A percentile compares a stretch with the other conserved stretches of the same genome.
These are phyloP conservation scores for Stagonosporopsis vannaccii DNA, from an alignment of 2,329 filamentous ascomycete species.

Conservation along the genomic window DNA sequence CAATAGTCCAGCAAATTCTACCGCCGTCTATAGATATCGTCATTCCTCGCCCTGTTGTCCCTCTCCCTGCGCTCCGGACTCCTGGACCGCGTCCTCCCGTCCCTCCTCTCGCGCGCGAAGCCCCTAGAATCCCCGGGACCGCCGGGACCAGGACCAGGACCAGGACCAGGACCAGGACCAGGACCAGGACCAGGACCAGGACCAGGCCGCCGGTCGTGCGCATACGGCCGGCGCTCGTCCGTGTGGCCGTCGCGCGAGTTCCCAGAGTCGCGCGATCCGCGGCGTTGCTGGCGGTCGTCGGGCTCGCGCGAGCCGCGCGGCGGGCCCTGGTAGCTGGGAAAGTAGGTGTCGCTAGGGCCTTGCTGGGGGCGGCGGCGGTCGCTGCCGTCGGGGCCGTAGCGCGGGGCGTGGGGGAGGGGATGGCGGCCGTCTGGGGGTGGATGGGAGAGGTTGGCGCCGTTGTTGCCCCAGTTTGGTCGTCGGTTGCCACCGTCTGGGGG, in stretches of 20 bases:
- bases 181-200: background rate
- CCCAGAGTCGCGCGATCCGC: constrained; percentile 44
- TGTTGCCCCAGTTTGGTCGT: constrained; percentile 44
- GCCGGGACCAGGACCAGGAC: background rate
- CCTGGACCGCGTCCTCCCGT: constrained; percentile 43
- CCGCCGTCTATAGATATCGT: constrained; percentile 40
- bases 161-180: background rate
- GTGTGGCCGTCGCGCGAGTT: constrained; percentile 44
- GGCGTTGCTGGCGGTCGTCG: constrained; percentile 42
- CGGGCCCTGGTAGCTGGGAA: constrained; percentile 51
- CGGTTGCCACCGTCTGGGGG: constrained; percentile 46
- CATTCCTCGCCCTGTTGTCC: constrained; percentile 24
- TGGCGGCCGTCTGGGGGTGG: constrained; percentile 48
- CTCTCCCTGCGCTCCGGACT: constrained; percentile 45
- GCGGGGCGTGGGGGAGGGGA: constrained; percentile 44
- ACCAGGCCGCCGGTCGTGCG: constrained; percentile 20
- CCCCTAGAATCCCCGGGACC: background rate
- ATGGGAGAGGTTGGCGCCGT: constrained; percentile 35
- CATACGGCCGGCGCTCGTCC: constrained; percentile 41
- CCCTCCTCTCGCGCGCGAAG: constrained; percentile 32
- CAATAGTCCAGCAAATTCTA: constrained; percentile 11
- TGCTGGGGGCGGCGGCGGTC: constrained; percentile 33
- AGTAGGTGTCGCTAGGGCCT: constrained; percentile 52
- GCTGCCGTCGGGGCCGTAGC: constrained; percentile 37
- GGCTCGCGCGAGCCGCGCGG: constrained; percentile 45